phyloP scores from a whole-genome alignment of 176 grass and related monocot genomes.

The Saccharum officinarum region DNA sequence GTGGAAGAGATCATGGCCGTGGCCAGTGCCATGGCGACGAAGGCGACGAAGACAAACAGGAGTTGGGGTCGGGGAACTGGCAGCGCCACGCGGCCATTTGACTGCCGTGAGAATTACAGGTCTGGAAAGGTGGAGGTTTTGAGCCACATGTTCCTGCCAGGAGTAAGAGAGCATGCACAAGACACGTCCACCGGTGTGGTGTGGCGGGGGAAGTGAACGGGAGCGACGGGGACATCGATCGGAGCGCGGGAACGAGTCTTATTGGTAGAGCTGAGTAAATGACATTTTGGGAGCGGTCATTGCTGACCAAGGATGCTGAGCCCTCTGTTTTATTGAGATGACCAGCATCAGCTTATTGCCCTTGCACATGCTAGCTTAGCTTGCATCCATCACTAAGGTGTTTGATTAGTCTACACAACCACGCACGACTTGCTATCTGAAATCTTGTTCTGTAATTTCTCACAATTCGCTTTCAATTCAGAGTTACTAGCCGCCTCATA shows the following conservation, averaged over 20 bases:
- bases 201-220: not conserved
- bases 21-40: conserved; percentile 30
- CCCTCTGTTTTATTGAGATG: too few species aligned
- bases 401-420: too few species aligned
- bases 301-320: too few species aligned
- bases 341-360: too few species aligned
- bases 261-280: too few species aligned
- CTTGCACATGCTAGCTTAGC: too few species aligned
- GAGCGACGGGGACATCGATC: not conserved
- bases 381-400: too few species aligned
- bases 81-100: conserved; percentile 10
- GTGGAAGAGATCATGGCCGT: not conserved
- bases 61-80: not conserved
- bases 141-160: conserved; percentile 20
- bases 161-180: conserved; percentile 24
- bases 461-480: not conserved
- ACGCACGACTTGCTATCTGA: not conserved
- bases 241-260: too few species aligned
- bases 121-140: not conserved
- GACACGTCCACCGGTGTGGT: conserved; percentile 26
- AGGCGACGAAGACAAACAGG: conserved; percentile 2
- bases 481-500: not conserved
- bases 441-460: not conserved
- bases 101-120: not conserved
- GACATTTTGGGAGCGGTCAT: too few species aligned